A percentile compares a stretch with the other conserved stretches of the same genome.
These are phyloP conservation scores for Lactarius evosmus DNA, from an alignment of 768 basidiomycete genomes.

Conservation along the genomic window DNA sequence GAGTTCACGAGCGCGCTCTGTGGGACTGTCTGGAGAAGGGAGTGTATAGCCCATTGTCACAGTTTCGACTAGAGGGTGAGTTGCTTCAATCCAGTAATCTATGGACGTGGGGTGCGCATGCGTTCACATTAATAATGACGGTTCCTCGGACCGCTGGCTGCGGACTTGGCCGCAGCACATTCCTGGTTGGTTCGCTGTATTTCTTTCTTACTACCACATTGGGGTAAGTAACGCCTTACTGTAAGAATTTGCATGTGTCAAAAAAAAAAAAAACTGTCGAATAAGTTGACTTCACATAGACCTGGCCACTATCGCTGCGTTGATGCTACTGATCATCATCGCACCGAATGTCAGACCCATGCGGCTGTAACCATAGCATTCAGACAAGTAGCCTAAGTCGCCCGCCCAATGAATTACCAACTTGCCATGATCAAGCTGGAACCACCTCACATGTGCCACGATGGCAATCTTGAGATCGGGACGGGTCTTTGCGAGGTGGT, in stretches of 20 bases:
- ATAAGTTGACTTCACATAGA: neutral
- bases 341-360: conserved; percentile 72
- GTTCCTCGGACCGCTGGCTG: neutral
- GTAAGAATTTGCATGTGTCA: neutral
- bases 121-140: neutral
- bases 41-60: conserved; percentile 26
- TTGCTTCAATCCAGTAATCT: neutral
- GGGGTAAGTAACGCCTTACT: neutral
- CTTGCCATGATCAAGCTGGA: conserved; percentile 71
- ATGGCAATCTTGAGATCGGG: conserved; percentile 67
- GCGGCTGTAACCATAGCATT: conserved; percentile 75
- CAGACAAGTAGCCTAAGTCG: conserved; percentile 29
- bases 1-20: conserved; percentile 58
- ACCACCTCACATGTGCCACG: conserved; percentile 73
- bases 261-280: neutral
- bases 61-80: neutral
- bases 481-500: conserved; percentile 61
- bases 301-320: conserved; percentile 60
- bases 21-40: conserved; percentile 33
- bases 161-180: too few species aligned
- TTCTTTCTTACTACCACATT: too few species aligned
- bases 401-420: conserved; percentile 33
- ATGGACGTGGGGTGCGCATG: too few species aligned
- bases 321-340: conserved; percentile 75
- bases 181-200: too few species aligned